Evolutionary conservation across 2,329 filamentous ascomycete genomes (phyloP).

Genomic region (Xylariomycetidae sp.): DNA sequence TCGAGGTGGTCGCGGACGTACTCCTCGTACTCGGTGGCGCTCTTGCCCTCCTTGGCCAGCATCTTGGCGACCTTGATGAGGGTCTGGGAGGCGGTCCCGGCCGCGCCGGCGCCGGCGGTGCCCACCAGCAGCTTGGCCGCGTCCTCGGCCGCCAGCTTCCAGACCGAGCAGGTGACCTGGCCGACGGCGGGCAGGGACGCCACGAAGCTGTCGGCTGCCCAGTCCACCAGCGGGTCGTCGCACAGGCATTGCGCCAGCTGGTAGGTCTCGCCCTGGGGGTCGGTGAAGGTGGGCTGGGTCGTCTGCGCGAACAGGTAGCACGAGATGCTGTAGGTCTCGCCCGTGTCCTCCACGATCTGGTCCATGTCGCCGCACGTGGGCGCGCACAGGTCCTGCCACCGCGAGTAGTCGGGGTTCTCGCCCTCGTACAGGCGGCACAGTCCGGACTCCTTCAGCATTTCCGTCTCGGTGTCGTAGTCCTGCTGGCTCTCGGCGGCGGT

Average conservation of each 20-base stretch:
- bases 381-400: neutral
- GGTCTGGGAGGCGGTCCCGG: neutral
- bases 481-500: neutral
- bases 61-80: slow-evolving; percentile 1
- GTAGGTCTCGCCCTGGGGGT: neutral
- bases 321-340: neutral
- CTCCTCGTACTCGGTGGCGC: neutral
- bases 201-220: neutral
- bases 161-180: neutral
- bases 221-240: neutral
- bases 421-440: neutral
- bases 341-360: neutral
- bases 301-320: neutral
- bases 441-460: neutral
- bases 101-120: neutral
- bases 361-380: neutral
- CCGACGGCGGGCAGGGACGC: neutral
- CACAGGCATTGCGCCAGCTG: neutral
- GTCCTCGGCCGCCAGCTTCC: neutral
- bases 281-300: neutral
- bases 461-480: neutral
- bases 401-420: neutral
- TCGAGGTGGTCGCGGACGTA: neutral
- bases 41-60: slow-evolving; percentile 1
- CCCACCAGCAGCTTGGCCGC: neutral